phyloP scores from a whole-genome alignment of 202 grass and related monocot species.

The Hordeum pubiflorum region DNA sequence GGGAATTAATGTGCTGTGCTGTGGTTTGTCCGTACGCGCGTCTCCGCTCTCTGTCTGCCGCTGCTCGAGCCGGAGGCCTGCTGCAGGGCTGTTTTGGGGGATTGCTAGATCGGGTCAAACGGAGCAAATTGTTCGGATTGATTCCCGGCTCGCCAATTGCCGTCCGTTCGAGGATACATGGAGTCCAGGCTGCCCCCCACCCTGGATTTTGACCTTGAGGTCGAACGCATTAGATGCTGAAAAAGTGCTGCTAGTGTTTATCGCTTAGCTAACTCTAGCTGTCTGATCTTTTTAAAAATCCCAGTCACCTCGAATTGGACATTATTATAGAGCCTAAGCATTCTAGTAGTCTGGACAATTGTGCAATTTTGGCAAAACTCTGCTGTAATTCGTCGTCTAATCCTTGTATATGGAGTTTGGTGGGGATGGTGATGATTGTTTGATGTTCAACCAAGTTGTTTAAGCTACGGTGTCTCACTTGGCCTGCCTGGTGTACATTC shows the following conservation, averaged over 20 bases:
- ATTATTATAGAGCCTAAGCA: background rate
- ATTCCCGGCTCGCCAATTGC: constrained; percentile 12
- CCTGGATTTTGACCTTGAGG: background rate
- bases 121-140: background rate
- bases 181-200: background rate
- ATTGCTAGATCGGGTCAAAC: constrained; percentile 28
- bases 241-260: background rate
- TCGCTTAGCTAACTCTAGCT: background rate
- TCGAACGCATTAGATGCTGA: background rate
- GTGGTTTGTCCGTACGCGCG: constrained; percentile 19
- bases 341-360: background rate
- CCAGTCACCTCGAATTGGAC: background rate
- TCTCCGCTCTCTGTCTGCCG: background rate
- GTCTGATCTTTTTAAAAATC: background rate
- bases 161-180: background rate
- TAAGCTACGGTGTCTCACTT: background rate
- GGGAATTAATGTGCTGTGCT: background rate
- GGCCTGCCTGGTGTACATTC: background rate
- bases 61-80: background rate
- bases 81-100: constrained; percentile 3
- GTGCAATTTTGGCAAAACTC: background rate
- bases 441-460: background rate
- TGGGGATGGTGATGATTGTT: background rate
- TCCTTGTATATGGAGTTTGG: background rate
- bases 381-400: background rate